phyloP scores from a whole-genome alignment of 257 asterid genomes.

The Solanum chiquidenum region DNA sequence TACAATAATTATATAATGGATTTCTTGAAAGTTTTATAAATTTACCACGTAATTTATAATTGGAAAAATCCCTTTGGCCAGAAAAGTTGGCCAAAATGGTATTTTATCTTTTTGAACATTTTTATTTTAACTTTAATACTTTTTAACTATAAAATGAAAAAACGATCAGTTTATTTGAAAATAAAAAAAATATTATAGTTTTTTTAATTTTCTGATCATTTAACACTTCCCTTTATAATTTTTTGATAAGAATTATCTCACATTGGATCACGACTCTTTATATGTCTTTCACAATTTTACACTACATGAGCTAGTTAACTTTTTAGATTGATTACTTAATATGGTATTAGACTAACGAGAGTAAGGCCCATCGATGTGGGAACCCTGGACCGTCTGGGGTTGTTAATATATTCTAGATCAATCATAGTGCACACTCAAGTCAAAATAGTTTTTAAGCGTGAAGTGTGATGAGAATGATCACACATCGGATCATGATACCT shows the following conservation, averaged over 20 bases:
- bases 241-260: neutral
- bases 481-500: neutral
- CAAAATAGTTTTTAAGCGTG: neutral
- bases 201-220: too few species aligned
- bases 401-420: neutral
- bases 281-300: neutral
- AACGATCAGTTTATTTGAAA: too few species aligned
- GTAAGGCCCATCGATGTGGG: neutral
- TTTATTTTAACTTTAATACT: too few species aligned
- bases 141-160: too few species aligned
- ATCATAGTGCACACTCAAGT: neutral
- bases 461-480: neutral
- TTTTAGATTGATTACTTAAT: neutral
- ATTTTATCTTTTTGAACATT: too few species aligned
- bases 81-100: too few species aligned
- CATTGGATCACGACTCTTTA: neutral
- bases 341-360: neutral
- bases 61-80: too few species aligned
- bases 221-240: neutral
- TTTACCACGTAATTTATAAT: neutral
- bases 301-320: neutral
- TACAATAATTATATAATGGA: neutral
- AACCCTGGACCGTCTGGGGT: neutral
- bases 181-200: too few species aligned
- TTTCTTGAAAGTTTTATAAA: neutral